Conservation (phyloP, 1,284 basidiomycete genomes). For the Malassezia sympodialis region DNA sequence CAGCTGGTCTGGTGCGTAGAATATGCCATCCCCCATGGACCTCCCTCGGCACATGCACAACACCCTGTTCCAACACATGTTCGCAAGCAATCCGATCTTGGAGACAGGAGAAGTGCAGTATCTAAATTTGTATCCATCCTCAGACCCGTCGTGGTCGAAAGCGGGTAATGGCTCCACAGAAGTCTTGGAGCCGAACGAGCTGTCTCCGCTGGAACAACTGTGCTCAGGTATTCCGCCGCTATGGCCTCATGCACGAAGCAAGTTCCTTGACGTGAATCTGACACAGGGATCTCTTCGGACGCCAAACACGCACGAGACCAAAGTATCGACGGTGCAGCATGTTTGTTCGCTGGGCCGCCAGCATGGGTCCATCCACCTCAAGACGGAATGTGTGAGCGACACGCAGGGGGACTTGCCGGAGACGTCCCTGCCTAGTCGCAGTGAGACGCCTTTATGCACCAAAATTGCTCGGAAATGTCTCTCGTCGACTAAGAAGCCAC, state of each 20-base stretch:
- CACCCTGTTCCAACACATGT: neutral
- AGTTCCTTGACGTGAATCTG: neutral
- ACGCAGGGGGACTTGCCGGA: neutral
- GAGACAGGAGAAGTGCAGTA: neutral
- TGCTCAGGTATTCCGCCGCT: neutral
- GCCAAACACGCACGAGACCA: neutral
- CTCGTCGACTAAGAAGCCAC: neutral
- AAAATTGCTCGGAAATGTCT: conserved; percentile 5
- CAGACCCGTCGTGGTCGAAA: neutral
- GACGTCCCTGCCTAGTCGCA: neutral
- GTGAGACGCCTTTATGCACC: conserved; percentile 6
- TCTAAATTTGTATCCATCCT: neutral
- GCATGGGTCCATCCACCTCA: conserved; percentile 5
- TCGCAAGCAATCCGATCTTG: neutral
- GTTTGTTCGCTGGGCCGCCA: neutral
- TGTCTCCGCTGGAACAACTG: neutral
- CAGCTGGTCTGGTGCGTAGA: neutral
- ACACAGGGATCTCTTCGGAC: neutral
- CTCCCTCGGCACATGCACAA: neutral
- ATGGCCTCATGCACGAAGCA: neutral
- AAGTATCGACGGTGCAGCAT: neutral
- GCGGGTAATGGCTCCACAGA: neutral
- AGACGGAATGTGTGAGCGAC: neutral
- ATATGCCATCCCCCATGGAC: neutral
- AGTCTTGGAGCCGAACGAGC: neutral